Conservation (phyloP, 495 filamentous ascomycete genomes). For the Trichocladium uniseriatum region DNA sequence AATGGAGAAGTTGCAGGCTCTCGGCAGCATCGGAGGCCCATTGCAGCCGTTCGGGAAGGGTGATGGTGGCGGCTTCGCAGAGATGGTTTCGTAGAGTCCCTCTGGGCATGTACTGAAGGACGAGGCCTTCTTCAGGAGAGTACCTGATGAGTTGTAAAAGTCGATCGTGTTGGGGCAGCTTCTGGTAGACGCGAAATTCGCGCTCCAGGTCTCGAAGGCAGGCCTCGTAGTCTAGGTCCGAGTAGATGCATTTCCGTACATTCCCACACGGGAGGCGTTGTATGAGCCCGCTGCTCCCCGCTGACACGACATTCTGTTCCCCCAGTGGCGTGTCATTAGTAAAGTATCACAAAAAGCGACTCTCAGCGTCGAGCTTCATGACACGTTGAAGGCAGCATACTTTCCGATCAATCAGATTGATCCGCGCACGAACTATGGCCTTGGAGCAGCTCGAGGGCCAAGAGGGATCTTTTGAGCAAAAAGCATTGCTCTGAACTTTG, state of each 20-base stretch:
- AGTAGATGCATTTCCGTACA: not conserved
- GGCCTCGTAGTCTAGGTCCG: not conserved
- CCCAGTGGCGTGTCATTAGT: not conserved
- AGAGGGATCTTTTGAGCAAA: not conserved
- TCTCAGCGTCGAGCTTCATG: too few relatives aligned
- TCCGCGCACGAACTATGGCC: slow-evolving; percentile 1
- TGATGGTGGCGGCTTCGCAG: not conserved
- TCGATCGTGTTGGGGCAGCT: not conserved
- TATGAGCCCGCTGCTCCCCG: not conserved
- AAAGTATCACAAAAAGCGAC: not conserved
- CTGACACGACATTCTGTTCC: slow-evolving; percentile 1
- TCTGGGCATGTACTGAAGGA: not conserved
- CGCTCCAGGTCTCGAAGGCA: not conserved
- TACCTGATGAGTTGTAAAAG: not conserved
- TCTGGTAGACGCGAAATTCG: not conserved
- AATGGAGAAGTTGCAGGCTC: not conserved
- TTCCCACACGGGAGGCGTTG: not conserved
- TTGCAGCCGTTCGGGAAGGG: not conserved
- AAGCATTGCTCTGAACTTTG: not conserved
- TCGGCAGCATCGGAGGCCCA: not conserved
- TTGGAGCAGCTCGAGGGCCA: not conserved
- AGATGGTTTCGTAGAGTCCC: not conserved
- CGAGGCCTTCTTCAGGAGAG: slow-evolving; percentile 1
- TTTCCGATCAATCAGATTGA: not conserved
- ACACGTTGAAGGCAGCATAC: not conserved